Evolutionary conservation across 495 filamentous ascomycete genomes (phyloP), one percentile per base, ranked within the genome.

Genomic region (Xylaria palmicola): DNA sequence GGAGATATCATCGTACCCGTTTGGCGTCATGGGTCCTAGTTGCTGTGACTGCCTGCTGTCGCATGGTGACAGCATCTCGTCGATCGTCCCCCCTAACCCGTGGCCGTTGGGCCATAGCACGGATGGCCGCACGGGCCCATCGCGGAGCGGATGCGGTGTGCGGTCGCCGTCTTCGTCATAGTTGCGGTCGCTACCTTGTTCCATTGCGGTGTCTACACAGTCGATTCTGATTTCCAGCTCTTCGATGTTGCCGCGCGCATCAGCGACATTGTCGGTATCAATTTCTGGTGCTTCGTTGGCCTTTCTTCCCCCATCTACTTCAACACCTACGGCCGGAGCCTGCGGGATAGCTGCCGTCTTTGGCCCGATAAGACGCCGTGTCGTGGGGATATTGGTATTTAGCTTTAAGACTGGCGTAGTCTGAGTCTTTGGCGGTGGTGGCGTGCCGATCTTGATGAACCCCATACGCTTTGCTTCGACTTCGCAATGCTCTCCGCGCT

Each of bases 1-100:
- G 29, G 78, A 81, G 44, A 84, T 80, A 49, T 85, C 81, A 39
- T 82, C 81, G 49, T 78, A 80, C 36, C 74, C 75, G 61, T 85
- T 83, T 8, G 81, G 82, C 56, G 81, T 85, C 70, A 68, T 63
- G 15, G 79, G 78, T 6, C 74, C 78, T 6, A 76, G 40, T 27
- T 30, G 50, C 27, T 70, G 61, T 49, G 60, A 63, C 32, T 60
- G 56, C 60, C 62, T 39, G 17, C 22, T 57, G 34, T 68, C 64
- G 49, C 55, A 58, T 22, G 60, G 58, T 55, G 63, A 62, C 37
- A 78, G 55, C 47, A 78, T 53, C 59, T 69, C 58, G 53, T 78
- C 74, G 32, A 79, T 75, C 0, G 76, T 74, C 13, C 60, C 47
- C n/a, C 50, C 57, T 0, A 62, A 26, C 19, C 32, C 19, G 20